Evolutionary conservation across 495 filamentous ascomycete species (phyloP), one percentile per base, ranked within the genome.

Genomic region (Penicillium ochrochloron): DNA sequence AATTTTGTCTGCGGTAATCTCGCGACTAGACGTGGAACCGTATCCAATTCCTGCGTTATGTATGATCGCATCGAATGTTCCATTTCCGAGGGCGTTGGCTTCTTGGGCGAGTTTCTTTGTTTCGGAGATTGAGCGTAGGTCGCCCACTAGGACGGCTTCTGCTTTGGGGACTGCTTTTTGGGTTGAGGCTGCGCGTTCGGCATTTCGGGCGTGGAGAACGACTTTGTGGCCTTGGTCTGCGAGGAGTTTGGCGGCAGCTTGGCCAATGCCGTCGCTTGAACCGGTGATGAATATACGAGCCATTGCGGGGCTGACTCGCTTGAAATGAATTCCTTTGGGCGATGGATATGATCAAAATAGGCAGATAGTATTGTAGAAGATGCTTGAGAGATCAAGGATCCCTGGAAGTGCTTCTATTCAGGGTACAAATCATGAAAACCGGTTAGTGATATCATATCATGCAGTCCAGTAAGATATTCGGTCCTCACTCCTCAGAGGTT

Each of bases 211-310:
- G 67, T 89, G 86, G 0, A 88, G 77, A 57, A 82, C 78, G 57
- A 88, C 85, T 5, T 76, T 68, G 72, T 88, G 84, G 48, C 85
- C 84, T 37, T 77, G 76, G 2, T 80, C 70, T 48, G 81, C 55
- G 29, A 88, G 84, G 34, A 72, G 60, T 61, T 81, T 80, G 46
- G 85, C 86, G 0, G 81, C 77, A 5, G 78, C 75, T 39, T 74
- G 80, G 62, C 85, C 86, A 31, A 87, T 79, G 29, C 75, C 75
- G 61, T 77, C 75, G 62, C 68, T 77, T 34, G 75, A 77, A 63
- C 85, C 85, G 63, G 85, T 88, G 51, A 88, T 85, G 71, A 87
- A 83, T 62, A 87, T 82, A 14, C 83, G 84, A 3, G 74, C 77
- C 83, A 86, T 86, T 35, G 50, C 29, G 15, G 33, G 21, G 21